phyloP scores from a whole-genome alignment of 495 filamentous ascomycete genomes.

The Lophium mytilinum region DNA sequence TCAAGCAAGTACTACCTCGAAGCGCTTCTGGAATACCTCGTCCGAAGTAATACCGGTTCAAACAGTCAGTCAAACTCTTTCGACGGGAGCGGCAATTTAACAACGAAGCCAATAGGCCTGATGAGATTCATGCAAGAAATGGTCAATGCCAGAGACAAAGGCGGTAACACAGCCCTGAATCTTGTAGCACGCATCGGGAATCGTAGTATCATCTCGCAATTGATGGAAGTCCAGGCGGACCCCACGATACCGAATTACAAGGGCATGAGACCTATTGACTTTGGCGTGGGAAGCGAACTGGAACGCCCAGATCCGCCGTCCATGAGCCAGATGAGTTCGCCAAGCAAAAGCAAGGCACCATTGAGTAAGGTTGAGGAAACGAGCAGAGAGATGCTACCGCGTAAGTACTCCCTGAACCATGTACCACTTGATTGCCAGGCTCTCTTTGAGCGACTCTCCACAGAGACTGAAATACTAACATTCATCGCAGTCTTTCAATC shows the following conservation, averaged over 20 bases:
- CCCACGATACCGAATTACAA: conserved; percentile 80
- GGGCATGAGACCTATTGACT: conserved; percentile 78
- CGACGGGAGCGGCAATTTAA: conserved; percentile 24
- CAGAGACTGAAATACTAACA: neutral
- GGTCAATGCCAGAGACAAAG: conserved; percentile 85
- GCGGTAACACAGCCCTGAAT: conserved; percentile 90
- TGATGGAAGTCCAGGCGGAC: conserved; percentile 89
- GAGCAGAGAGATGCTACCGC: conserved; percentile 33
- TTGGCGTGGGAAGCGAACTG: conserved; percentile 75
- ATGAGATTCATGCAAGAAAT: conserved; percentile 91
- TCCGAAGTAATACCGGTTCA: conserved; percentile 41
- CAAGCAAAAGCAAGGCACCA: conserved; percentile 30
- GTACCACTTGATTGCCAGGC: neutral
- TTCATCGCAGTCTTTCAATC: conserved; percentile 53
- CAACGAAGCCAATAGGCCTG: conserved; percentile 61
- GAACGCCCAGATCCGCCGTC: conserved; percentile 28
- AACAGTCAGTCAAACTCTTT: conserved; percentile 18
- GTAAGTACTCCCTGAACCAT: conserved; percentile 39
- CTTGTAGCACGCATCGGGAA: conserved; percentile 87
- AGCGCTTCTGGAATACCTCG: conserved; percentile 84
- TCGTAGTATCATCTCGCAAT: conserved; percentile 80
- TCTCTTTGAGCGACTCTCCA: neutral
- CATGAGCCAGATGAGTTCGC: conserved; percentile 31
- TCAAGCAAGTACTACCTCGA: conserved; percentile 91
- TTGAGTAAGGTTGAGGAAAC: conserved; percentile 29